Conservation (phyloP, 352 stramenopile species). For the Peronospora destructor region DNA sequence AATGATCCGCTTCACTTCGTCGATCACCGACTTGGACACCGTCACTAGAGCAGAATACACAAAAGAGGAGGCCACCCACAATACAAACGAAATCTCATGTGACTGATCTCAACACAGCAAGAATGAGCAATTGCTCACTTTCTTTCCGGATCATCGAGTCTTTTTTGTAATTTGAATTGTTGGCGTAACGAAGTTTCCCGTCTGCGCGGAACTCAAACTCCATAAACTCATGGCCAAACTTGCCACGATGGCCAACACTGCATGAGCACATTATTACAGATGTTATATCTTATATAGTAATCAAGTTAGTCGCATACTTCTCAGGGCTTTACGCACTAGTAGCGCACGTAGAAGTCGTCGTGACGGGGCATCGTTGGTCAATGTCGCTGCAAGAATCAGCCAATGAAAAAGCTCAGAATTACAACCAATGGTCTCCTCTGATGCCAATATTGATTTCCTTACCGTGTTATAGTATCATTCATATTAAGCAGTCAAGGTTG, state of each 20-base stretch:
- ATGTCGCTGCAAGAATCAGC: constrained; percentile 17
- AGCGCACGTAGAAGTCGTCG: constrained; percentile 85
- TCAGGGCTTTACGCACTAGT: constrained; percentile 57
- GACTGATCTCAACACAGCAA: background rate
- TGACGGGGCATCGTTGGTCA: constrained; percentile 44
- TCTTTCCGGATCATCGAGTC: constrained; percentile 97
- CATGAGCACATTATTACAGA: background rate
- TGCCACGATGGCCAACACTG: constrained; percentile 92
- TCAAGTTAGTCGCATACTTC: no score
- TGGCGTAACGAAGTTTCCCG: constrained; percentile 92
- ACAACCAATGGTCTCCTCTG: constrained; percentile 18
- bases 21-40: constrained; percentile 86
- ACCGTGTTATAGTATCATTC: background rate
- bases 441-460: no score
- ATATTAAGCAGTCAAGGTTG: no score
- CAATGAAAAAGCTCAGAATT: constrained; percentile 21
- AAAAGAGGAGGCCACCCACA: background rate
- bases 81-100: no score
- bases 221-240: constrained; percentile 96
- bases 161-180: constrained; percentile 98
- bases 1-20: constrained; percentile 93
- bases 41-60: constrained; percentile 48
- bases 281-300: no score
- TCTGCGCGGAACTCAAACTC: constrained; percentile 94
- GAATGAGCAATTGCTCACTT: constrained; percentile 34